phyloP scores from a whole-genome alignment of 768 basidiomycete species.

The Termitomyces sp. region DNA sequence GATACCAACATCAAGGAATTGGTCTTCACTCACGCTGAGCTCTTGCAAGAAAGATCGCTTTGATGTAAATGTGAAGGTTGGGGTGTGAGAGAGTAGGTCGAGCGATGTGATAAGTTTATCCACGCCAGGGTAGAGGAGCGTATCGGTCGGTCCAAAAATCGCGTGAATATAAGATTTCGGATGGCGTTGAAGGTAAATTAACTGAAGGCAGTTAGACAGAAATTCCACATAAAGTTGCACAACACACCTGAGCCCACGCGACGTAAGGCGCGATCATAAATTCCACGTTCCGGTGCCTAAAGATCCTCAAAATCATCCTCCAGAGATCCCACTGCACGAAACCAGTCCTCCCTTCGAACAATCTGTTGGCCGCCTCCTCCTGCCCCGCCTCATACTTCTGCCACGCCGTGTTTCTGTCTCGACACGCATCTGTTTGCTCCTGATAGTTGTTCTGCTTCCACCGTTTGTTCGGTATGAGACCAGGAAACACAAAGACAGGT shows the following conservation, averaged over 20 bases:
- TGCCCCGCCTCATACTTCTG: slow-evolving; percentile 87
- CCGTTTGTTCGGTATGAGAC: slow-evolving; percentile 74
- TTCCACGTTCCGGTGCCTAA: slow-evolving; percentile 93
- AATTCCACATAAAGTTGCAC: background rate
- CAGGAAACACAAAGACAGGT: slow-evolving; percentile 97
- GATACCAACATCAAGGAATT: slow-evolving; percentile 92
- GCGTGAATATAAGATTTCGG: slow-evolving; percentile 92
- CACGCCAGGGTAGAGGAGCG: slow-evolving; percentile 81
- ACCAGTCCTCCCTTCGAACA: slow-evolving; percentile 74
- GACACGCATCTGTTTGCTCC: slow-evolving; percentile 64
- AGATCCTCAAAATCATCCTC: slow-evolving; percentile 87
- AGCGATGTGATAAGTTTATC: slow-evolving; percentile 89
- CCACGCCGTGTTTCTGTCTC: slow-evolving; percentile 86
- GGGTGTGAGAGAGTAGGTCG: slow-evolving; percentile 64
- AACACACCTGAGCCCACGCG: slow-evolving; percentile 89
- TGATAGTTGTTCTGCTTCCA: slow-evolving; percentile 58
- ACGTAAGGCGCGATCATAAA: slow-evolving; percentile 95
- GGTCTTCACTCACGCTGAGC: slow-evolving; percentile 73
- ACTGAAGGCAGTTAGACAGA: slow-evolving; percentile 37
- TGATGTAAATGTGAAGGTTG: slow-evolving; percentile 80
- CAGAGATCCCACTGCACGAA: slow-evolving; percentile 90
- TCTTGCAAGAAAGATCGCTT: slow-evolving; percentile 63
- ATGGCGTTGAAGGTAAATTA: slow-evolving; percentile 94
- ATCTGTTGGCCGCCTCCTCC: slow-evolving; percentile 82
- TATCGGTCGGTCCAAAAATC: slow-evolving; percentile 87